Conservation (phyloP, 305 asterid genomes). For the Nicotiana rustica region DNA sequence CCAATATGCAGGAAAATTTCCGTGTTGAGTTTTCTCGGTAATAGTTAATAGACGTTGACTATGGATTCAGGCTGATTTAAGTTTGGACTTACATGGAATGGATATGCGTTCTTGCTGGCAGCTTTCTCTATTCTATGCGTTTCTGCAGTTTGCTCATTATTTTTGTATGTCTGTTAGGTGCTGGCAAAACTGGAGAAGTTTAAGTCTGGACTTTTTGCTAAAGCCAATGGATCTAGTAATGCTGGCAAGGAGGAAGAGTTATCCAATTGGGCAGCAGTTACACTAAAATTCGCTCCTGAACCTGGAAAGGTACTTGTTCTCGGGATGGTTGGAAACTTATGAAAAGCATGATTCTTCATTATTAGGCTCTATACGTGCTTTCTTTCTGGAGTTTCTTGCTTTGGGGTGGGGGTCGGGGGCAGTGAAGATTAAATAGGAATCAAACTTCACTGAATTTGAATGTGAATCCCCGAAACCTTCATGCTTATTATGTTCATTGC, state of each 20-base stretch:
- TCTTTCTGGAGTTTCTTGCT: conserved; percentile 27
- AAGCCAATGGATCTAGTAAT: conserved; percentile 48
- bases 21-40: conserved; percentile 23
- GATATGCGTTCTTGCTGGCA: conserved; percentile 10
- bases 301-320: conserved; percentile 66
- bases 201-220: conserved; percentile 62
- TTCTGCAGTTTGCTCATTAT: conserved; percentile 3
- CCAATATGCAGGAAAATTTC: conserved; percentile 12
- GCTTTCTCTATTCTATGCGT: conserved; percentile 18
- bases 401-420: conserved; percentile 1
- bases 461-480: conserved; percentile 17
- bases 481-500: neutral
- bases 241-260: conserved; percentile 61
- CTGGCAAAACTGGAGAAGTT: conserved; percentile 81
- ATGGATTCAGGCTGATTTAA: neutral
- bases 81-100: neutral
- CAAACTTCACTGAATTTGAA: neutral
- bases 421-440: neutral
- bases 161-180: conserved; percentile 51
- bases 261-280: conserved; percentile 70
- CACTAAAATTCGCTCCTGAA: conserved; percentile 78
- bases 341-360: conserved; percentile 3
- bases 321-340: neutral
- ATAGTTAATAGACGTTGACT: neutral
- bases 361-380: conserved; percentile 9